Conservation (phyloP, 768 basidiomycete genomes). For the Cystofilobasidium bisporidii region DNA sequence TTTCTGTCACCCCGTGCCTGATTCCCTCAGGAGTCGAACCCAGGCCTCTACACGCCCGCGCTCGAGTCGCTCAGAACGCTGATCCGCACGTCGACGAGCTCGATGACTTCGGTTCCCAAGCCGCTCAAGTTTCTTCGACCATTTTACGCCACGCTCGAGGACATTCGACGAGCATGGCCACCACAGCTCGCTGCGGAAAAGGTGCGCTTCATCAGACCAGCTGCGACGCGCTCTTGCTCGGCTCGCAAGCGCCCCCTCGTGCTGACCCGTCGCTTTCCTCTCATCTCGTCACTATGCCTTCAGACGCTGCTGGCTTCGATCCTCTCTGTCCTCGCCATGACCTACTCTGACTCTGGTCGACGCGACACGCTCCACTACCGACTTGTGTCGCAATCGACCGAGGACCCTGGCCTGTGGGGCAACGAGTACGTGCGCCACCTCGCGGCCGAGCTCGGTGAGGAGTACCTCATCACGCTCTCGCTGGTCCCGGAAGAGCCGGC, state of each 20-base stretch:
- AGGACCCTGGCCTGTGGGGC: conserved; percentile 92
- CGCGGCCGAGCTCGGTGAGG: conserved; percentile 90
- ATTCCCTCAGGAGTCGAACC: conserved; percentile 66
- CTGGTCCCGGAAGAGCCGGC: too few relatives aligned
- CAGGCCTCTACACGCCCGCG: conserved; percentile 72
- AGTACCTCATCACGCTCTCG: conserved; percentile 59
- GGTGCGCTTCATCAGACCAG: too few relatives aligned
- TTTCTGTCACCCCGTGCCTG: neutral
- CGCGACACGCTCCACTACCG: conserved; percentile 92
- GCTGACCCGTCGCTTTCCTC: conserved; percentile 3
- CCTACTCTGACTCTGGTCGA: conserved; percentile 94
- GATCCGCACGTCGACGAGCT: conserved; percentile 91
- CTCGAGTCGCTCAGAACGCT: conserved; percentile 86
- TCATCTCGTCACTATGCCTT: neutral
- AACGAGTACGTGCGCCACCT: conserved; percentile 98
- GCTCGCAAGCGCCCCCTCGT: conserved; percentile 52
- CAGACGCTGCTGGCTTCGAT: conserved; percentile 94
- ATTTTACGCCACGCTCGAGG: conserved; percentile 80
- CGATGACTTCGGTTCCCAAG: conserved; percentile 98
- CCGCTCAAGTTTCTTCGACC: conserved; percentile 96
- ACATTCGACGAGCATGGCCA: conserved; percentile 60
- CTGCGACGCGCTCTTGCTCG: too few relatives aligned
- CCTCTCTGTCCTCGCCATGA: conserved; percentile 97
- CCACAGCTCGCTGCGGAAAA: conserved; percentile 51
- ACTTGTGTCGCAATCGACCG: conserved; percentile 56